Conservation (phyloP, 2,329 filamentous ascomycete species). For the Aspergillus pseudonomiae region DNA sequence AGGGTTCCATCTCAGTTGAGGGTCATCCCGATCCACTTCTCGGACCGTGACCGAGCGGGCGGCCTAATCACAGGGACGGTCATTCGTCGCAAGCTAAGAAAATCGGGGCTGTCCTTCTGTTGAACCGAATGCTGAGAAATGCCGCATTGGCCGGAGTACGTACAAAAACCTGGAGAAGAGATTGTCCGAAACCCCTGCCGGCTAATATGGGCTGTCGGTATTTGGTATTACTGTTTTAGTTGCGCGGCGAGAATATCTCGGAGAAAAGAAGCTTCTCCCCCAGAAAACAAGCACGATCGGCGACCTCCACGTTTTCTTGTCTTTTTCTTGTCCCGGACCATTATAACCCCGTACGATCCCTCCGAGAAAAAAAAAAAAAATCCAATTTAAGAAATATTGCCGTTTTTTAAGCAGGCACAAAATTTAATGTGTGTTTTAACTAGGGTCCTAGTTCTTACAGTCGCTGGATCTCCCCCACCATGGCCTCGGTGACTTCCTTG, state of each 20-base stretch:
- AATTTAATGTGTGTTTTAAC: neutral
- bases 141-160: neutral
- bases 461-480: constrained; percentile 55
- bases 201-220: neutral
- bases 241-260: neutral
- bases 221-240: neutral
- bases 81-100: neutral
- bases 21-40: constrained; percentile 1
- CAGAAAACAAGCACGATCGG: neutral
- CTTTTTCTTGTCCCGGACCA: neutral
- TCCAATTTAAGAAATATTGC: neutral
- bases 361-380: neutral
- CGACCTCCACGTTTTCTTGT: neutral
- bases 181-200: neutral
- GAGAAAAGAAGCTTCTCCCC: neutral
- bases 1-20: neutral
- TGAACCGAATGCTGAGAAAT: neutral
- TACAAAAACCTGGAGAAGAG: neutral
- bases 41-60: constrained; percentile 2
- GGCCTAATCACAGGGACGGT: neutral
- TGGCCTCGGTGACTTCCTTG: constrained; percentile 61
- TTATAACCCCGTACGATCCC: neutral
- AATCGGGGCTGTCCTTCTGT: neutral
- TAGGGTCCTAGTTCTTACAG: constrained; percentile 21
- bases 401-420: neutral